Evolutionary conservation across 495 filamentous ascomycete genomes (phyloP).

Genomic region (Cudoniella acicularis): DNA sequence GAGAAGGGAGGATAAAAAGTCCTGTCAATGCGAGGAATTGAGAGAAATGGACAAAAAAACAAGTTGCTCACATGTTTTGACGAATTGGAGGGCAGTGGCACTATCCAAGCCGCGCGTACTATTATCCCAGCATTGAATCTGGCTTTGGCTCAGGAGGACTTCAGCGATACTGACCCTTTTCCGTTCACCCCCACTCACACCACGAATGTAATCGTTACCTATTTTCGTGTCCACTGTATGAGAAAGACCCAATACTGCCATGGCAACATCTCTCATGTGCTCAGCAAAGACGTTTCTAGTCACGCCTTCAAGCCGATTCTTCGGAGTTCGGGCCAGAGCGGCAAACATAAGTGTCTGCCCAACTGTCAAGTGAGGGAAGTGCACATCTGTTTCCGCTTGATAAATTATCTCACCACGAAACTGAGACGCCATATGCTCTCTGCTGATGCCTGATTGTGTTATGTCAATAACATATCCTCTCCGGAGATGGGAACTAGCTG

Average conservation of each 20-base stretch:
- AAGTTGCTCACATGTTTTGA: no score
- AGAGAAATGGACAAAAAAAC: no score
- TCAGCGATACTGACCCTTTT: constrained; percentile 82
- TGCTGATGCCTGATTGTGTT: constrained; percentile 35
- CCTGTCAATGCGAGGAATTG: no score
- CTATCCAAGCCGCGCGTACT: constrained; percentile 49
- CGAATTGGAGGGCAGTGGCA: constrained; percentile 44
- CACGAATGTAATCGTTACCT: constrained; percentile 74
- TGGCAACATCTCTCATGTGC: constrained; percentile 67
- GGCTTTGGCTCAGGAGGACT: constrained; percentile 57
- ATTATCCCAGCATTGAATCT: constrained; percentile 52
- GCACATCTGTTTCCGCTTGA: constrained; percentile 71
- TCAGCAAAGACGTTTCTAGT: constrained; percentile 53
- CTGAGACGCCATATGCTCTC: constrained; percentile 57
- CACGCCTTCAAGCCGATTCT: constrained; percentile 56
- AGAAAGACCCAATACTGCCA: constrained; percentile 72
- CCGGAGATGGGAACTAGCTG: neutral
- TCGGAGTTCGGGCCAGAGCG: constrained; percentile 60
- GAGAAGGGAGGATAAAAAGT: no score
- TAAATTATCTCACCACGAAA: constrained; percentile 78
- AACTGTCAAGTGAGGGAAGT: constrained; percentile 77
- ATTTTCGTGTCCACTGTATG: constrained; percentile 73
- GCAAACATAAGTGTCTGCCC: constrained; percentile 76
- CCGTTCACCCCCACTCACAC: constrained; percentile 76
- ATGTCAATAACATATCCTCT: neutral